Conservation (phyloP, 352 stramenopile genomes). For the Halophytophthora polymorphica region DNA sequence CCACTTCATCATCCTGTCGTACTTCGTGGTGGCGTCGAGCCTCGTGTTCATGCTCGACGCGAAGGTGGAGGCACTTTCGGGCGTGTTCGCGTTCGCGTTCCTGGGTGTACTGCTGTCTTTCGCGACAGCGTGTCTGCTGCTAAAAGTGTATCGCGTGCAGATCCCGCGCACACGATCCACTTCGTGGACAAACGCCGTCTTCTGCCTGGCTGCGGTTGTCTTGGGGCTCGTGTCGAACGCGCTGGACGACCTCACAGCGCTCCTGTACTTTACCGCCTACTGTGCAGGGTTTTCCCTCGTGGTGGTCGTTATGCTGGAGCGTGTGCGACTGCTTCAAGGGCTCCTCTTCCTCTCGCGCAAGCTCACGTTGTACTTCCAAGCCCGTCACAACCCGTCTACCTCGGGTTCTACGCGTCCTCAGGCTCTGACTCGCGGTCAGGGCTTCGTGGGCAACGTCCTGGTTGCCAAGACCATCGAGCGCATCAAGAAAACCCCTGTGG, state of each 20-base stretch:
- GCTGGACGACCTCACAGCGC: constrained; percentile 35
- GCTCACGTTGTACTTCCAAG: constrained; percentile 22
- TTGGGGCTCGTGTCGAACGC: constrained; percentile 55
- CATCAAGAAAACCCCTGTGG: constrained; percentile 75
- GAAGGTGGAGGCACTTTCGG: constrained; percentile 71
- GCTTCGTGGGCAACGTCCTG: constrained; percentile 45
- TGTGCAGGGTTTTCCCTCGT: constrained; percentile 46
- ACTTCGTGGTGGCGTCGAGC: constrained; percentile 66
- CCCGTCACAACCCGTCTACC: not conserved
- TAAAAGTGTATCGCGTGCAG: constrained; percentile 77
- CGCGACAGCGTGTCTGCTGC: constrained; percentile 71
- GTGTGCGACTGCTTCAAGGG: constrained; percentile 49
- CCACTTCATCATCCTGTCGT: constrained; percentile 82
- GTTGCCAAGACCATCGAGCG: constrained; percentile 73
- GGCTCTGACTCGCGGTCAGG: constrained; percentile 23
- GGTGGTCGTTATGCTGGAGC: constrained; percentile 63
- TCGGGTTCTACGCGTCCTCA: constrained; percentile 10
- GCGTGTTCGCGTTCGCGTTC: constrained; percentile 89
- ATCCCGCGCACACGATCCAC: constrained; percentile 70
- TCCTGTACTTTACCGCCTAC: constrained; percentile 62
- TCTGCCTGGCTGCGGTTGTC: constrained; percentile 47
- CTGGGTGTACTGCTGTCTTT: constrained; percentile 85
- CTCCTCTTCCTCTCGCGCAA: constrained; percentile 50
- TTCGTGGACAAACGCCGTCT: constrained; percentile 57
- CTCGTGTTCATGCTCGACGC: constrained; percentile 77